These are phyloP conservation scores for Penicillium occitanis DNA, from an alignment of 2,329 filamentous ascomycete genomes.

Conservation along the genomic window DNA sequence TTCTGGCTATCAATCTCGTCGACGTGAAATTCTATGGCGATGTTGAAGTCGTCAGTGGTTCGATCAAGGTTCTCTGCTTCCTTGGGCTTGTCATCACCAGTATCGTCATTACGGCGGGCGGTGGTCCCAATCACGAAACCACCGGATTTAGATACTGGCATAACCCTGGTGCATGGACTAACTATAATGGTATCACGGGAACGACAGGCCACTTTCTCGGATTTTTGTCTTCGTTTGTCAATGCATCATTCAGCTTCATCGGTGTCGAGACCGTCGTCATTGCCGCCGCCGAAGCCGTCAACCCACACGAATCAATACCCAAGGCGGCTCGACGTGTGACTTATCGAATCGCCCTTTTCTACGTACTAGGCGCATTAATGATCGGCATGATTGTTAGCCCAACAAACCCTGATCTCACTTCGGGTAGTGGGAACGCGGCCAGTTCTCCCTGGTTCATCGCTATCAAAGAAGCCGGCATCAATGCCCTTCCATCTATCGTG, in stretches of 20 bases:
- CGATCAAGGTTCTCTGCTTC: conserved; percentile 31
- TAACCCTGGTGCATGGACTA: conserved; percentile 34
- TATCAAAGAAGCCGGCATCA: conserved; percentile 36
- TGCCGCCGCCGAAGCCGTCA: conserved; percentile 42
- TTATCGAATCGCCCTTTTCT: conserved; percentile 42
- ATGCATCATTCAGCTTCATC: conserved; percentile 44
- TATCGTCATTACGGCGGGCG: conserved; percentile 38
- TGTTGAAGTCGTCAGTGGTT: conserved; percentile 33
- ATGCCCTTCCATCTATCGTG: conserved; percentile 35
- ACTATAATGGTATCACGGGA: conserved; percentile 34
- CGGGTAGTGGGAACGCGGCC: conserved; percentile 32
- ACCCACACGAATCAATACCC: conserved; percentile 42
- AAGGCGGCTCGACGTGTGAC: conserved; percentile 44
- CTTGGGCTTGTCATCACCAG: conserved; percentile 22
- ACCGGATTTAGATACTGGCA: conserved; percentile 40
- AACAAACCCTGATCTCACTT: conserved; percentile 25
- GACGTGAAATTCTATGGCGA: conserved; percentile 37
- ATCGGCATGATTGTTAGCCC: conserved; percentile 29
- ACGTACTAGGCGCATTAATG: conserved; percentile 25
- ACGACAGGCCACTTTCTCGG: conserved; percentile 37
- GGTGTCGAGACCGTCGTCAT: conserved; percentile 45
- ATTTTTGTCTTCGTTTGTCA: conserved; percentile 42
- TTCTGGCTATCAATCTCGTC: conserved; percentile 34
- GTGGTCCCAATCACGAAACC: conserved; percentile 32
- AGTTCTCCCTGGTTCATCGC: conserved; percentile 40